Base-by-base conservation (phyloP, 345 rosid species). In the Salix udensis region DNA sequence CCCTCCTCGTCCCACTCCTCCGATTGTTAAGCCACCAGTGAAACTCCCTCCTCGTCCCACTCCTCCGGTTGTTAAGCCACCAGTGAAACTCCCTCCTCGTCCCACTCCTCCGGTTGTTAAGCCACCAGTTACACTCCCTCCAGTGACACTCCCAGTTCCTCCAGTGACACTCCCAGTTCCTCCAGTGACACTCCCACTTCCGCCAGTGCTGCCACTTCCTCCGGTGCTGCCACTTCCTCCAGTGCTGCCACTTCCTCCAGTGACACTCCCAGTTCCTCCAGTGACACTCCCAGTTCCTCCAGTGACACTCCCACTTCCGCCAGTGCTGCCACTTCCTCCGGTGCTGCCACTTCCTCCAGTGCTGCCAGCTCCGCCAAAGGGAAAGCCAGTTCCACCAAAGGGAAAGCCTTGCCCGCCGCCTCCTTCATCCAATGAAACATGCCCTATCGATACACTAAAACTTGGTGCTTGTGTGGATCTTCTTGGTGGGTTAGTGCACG, bases 391-490 rank as follows among this genome's bases (percentile, higher is more conserved):
- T 5, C 83, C 79, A 53, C 78, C 78, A 30, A 71, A 34, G 76
- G 77, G 77, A 7, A 81, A 72, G 68, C 74, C 82, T 14, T 89
- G 91, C 78, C 85, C 87, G 5, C 76, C 87, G 3, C 77, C 87
- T 8, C 80, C 89, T 0, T 68, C 85, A 13, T 72, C 87, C 0
- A 34, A 68, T 60, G 85, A 52, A 11, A 89, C 89, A 5, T 95
- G 98, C 89, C 98, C 97, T 0, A 86, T 93, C 50, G 90, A 95
- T 85, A 88, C 94, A 1, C 76, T 93, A 44, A 93, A 96, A 70
- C 79, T 96, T 46, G 99, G 98, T 23, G 98, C 97, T 4, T 96
- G 99, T 58, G 96, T 96, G 16, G 96, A 93, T 74, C 87, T 95
- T 73, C 89, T 95, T 4, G 97, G 97, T 8, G 99, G 99, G 83